These are phyloP conservation scores for Quercus dentata DNA, from an alignment of 306 rosid genomes.

Conservation along the genomic window DNA sequence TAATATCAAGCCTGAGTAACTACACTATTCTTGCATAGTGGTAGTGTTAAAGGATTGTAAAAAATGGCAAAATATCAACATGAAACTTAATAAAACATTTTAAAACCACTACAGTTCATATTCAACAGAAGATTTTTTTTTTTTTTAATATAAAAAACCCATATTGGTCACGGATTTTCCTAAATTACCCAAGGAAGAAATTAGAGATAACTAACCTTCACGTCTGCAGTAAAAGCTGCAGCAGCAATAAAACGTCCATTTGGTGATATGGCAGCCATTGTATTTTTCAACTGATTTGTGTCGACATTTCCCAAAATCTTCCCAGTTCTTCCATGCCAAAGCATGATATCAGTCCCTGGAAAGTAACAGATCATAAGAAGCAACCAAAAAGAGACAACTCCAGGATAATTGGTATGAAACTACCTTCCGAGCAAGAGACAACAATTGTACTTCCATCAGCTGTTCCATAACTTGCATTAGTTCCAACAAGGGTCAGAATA, in stretches of 20 bases:
- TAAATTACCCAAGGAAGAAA: neutral
- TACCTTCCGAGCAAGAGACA: conserved; percentile 98
- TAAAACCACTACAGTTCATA: neutral
- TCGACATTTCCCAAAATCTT: conserved; percentile 84
- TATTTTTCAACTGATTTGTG: conserved; percentile 94
- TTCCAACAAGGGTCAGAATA: conserved; percentile 69
- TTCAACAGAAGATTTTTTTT: neutral
- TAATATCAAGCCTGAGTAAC: neutral
- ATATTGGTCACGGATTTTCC: neutral
- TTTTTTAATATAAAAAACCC: neutral
- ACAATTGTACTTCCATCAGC: conserved; percentile 91
- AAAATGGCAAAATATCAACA: neutral
- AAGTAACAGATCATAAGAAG: conserved; percentile 15
- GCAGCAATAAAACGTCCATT: conserved; percentile 99
- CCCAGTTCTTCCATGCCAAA: conserved; percentile 97
- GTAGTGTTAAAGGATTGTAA: neutral
- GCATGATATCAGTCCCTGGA: conserved; percentile 83
- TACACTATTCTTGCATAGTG: no score
- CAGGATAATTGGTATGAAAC: conserved; percentile 3
- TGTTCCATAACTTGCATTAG: conserved; percentile 79
- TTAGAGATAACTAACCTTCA: conserved; percentile 54
- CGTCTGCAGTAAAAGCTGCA: conserved; percentile 99
- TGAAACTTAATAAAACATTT: neutral
- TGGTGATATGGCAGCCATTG: conserved; percentile 90
- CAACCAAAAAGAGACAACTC: conserved; percentile 20